Conservation (phyloP, 129 eudicot species). For the Heracleum sosnowskyi region DNA sequence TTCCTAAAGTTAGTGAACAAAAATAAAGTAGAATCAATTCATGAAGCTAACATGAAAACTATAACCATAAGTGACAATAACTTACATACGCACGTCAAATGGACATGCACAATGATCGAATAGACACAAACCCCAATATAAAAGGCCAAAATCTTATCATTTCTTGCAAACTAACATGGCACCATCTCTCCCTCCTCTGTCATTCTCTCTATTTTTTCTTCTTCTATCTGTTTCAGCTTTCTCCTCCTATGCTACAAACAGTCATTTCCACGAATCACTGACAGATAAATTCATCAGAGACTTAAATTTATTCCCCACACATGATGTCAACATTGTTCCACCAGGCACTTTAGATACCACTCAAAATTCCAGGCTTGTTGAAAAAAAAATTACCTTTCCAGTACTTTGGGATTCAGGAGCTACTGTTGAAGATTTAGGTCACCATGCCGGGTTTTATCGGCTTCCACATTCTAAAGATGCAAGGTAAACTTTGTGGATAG, state of each 20-base stretch:
- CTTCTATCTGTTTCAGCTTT: slow-evolving; percentile 16
- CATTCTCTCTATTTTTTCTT: slow-evolving; percentile 18
- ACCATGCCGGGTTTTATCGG: slow-evolving; percentile 83
- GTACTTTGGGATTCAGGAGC: slow-evolving; percentile 43
- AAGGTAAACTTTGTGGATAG: slow-evolving; percentile 28
- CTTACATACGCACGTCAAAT: not conserved
- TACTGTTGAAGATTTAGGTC: slow-evolving; percentile 61
- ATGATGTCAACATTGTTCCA: slow-evolving; percentile 36
- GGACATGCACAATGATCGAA: not conserved
- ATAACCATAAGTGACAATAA: not conserved
- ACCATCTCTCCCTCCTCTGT: slow-evolving; percentile 24
- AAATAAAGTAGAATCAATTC: not conserved
- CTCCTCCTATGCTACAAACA: slow-evolving; percentile 18
- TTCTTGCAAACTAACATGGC: slow-evolving; percentile 31
- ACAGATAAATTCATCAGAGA: slow-evolving; percentile 44
- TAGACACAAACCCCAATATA: not conserved
- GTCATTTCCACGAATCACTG: slow-evolving; percentile 24
- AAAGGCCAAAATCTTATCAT: slow-evolving; percentile 11
- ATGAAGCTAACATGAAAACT: not conserved
- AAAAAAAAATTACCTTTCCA: slow-evolving; percentile 40
- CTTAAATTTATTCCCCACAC: slow-evolving; percentile 69
- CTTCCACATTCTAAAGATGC: slow-evolving; percentile 71
- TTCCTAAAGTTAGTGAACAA: too few species aligned
- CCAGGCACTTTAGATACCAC: slow-evolving; percentile 4
- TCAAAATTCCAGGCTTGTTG: slow-evolving; percentile 38